Base-by-base conservation (phyloP, 495 filamentous ascomycete species). In the Saxophila tyrrhenica region DNA sequence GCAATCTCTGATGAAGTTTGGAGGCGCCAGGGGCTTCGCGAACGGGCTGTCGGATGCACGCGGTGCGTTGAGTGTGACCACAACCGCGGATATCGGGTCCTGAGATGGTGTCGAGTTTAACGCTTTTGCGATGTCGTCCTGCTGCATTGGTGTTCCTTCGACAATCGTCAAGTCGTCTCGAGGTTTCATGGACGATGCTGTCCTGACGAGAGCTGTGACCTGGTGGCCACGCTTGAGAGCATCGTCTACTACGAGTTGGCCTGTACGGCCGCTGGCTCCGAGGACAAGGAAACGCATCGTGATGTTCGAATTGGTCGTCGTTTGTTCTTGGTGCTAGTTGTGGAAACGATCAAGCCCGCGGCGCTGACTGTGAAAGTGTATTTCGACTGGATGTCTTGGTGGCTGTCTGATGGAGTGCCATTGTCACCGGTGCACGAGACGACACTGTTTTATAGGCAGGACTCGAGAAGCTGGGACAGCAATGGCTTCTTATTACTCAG, bases 231-330 rank as follows among this genome's bases (percentile, higher is more conserved):
- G 64, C n/a, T 65, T 39, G n/a, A 73, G 60, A 24, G 68, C 66
- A 61, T 72, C 65, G 50, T 68, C 60, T 46, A 74, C 62, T 42
- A 69, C 67, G 39, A 73, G 62, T 42, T 63, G 57, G 54, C 73
- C 73, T 43, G 70, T 75, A 48, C 68, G 66, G 52, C 73, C 72
- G 51, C 51, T 73, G 50, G 66, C 73, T 22, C 73, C 73, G 52
- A 72, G 52, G 57, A 74, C 50, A 46, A 75, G 65, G 57, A 73
- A 58, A 32, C 64, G 72, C 72, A 73, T 75, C 25, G 42, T 66
- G 49, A 20, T 22, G 25, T 9, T 15, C n/a, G n/a, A n/a, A n/a
- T n/a, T n/a, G n/a, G n/a, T n/a, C 13, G n/a, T n/a, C n/a, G n/a
- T n/a, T n/a, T n/a, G n/a, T n/a, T n/a, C n/a, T n/a, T n/a, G n/a